Conservation (phyloP, 2,329 filamentous ascomycete species). For the Trichothecium sympodiale region DNA sequence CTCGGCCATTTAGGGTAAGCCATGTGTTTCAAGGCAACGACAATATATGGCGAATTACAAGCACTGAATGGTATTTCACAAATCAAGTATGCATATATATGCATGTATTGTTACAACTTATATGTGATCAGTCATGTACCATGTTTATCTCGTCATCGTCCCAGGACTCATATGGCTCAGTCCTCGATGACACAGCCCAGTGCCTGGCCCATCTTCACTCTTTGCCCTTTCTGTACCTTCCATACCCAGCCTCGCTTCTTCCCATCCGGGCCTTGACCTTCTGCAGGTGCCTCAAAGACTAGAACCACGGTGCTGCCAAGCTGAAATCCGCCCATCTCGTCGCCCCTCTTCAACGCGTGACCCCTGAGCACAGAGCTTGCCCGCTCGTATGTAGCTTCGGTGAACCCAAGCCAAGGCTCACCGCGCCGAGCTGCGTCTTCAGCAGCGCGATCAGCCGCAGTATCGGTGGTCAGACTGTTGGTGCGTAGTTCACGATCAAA, state of each 20-base stretch:
- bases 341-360: slow-evolving; percentile 72
- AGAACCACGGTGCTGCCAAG: slow-evolving; percentile 90
- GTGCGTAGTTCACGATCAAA: slow-evolving; percentile 91
- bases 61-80: no score
- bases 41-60: no score
- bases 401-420: slow-evolving; percentile 80
- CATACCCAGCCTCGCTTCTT: slow-evolving; percentile 68
- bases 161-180: slow-evolving; percentile 12
- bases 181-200: slow-evolving; percentile 62
- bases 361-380: slow-evolving; percentile 72
- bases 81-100: no score
- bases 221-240: slow-evolving; percentile 78
- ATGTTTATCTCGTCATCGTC: no score
- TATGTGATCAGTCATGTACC: background rate
- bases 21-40: no score
- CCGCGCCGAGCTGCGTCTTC: slow-evolving; percentile 65
- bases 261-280: slow-evolving; percentile 38
- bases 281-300: slow-evolving; percentile 84
- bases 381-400: slow-evolving; percentile 76
- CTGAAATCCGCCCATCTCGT: slow-evolving; percentile 98
- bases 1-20: no score
- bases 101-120: background rate
- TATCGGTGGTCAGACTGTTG: slow-evolving; percentile 87
- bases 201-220: slow-evolving; percentile 78
- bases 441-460: slow-evolving; percentile 76